Percentiles rank a stretch among this genome's conserved stretches.
Conservation (phyloP, 2,329 filamentous ascomycete species). For the Orbilia oligospora region DNA sequence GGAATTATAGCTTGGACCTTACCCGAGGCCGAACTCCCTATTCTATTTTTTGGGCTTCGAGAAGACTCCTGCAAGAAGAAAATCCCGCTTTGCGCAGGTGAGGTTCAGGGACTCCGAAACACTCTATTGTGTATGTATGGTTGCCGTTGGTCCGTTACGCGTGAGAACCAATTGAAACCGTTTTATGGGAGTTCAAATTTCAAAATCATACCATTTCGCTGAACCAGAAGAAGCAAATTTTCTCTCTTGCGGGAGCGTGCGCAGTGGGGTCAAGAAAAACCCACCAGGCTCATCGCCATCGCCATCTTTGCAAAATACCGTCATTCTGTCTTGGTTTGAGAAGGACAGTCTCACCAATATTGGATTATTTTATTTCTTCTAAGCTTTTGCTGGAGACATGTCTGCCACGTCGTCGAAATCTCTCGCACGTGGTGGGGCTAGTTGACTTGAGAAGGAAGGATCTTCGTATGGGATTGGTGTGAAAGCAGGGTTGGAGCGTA, state of each 20-base stretch:
- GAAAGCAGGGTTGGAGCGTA: slow-evolving; percentile 45
- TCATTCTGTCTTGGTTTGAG: slow-evolving; percentile 31
- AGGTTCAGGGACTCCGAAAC: slow-evolving; percentile 49
- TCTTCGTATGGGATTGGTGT: slow-evolving; percentile 31
- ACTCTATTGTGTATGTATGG: too few relatives aligned
- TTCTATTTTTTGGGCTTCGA: slow-evolving; percentile 7
- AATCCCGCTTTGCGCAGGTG: slow-evolving; percentile 37
- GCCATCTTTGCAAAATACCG: slow-evolving; percentile 10
- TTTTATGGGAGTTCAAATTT: slow-evolving; percentile 13
- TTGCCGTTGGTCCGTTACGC: slow-evolving; percentile 42
- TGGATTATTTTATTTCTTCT: slow-evolving; percentile 12
- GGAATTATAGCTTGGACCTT: slow-evolving; percentile 2
- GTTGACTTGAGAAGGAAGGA: slow-evolving; percentile 35
- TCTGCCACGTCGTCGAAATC: slow-evolving; percentile 50
- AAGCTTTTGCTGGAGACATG: slow-evolving; percentile 1
- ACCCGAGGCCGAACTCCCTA: slow-evolving; percentile 25
- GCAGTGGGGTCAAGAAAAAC: slow-evolving; percentile 24
- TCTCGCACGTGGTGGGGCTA: slow-evolving; percentile 50
- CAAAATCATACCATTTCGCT: slow-evolving; percentile 17
- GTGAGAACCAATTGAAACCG: slow-evolving; percentile 30
- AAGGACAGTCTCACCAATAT: slow-evolving; percentile 35
- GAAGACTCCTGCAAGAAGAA: slow-evolving; percentile 21
- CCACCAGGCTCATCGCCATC: slow-evolving; percentile 51
- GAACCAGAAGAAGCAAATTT: slow-evolving; percentile 25
- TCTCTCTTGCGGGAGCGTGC: slow-evolving; percentile 13